These are phyloP conservation scores for Sungouiella blattae DNA, from an alignment of 805 yeast genomes.

Conservation along the genomic window DNA sequence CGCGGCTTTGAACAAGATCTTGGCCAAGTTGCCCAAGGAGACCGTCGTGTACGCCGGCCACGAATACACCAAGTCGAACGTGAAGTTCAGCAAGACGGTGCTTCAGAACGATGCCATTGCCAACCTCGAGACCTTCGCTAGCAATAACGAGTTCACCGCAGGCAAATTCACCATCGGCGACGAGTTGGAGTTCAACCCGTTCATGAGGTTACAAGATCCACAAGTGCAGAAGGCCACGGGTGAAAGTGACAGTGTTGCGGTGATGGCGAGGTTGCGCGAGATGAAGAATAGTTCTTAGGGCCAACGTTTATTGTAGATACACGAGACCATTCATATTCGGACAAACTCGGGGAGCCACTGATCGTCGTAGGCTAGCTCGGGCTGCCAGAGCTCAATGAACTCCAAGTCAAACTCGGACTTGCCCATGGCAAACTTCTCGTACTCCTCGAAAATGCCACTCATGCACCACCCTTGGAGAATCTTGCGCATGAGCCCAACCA, in stretches of 20 bases:
- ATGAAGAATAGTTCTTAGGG: slow-evolving; percentile 58
- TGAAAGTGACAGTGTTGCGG: slow-evolving; percentile 42
- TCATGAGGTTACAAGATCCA: slow-evolving; percentile 73
- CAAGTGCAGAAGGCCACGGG: slow-evolving; percentile 59
- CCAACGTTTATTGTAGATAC: not conserved
- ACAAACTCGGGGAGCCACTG: slow-evolving; percentile 63
- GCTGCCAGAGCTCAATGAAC: slow-evolving; percentile 80
- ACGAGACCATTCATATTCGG: slow-evolving; percentile 20
- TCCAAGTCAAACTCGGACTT: slow-evolving; percentile 91
- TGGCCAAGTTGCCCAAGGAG: slow-evolving; percentile 61
- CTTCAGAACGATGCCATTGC: slow-evolving; percentile 53
- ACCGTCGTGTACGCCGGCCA: slow-evolving; percentile 91
- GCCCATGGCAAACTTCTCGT: slow-evolving; percentile 87
- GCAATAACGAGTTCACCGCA: slow-evolving; percentile 67
- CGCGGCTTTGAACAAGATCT: slow-evolving; percentile 52
- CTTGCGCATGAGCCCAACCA: slow-evolving; percentile 88
- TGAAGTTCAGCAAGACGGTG: slow-evolving; percentile 69
- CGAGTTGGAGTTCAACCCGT: slow-evolving; percentile 82
- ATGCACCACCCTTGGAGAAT: slow-evolving; percentile 89
- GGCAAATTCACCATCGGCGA: slow-evolving; percentile 83
- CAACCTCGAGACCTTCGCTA: slow-evolving; percentile 48
- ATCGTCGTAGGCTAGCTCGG: slow-evolving; percentile 48
- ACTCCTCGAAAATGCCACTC: slow-evolving; percentile 91
- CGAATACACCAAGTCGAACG: slow-evolving; percentile 85
- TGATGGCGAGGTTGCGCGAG: slow-evolving; percentile 71